These are phyloP conservation scores for Neurospora sp. DNA, from an alignment of 495 filamentous ascomycete genomes.

Conservation along the genomic window DNA sequence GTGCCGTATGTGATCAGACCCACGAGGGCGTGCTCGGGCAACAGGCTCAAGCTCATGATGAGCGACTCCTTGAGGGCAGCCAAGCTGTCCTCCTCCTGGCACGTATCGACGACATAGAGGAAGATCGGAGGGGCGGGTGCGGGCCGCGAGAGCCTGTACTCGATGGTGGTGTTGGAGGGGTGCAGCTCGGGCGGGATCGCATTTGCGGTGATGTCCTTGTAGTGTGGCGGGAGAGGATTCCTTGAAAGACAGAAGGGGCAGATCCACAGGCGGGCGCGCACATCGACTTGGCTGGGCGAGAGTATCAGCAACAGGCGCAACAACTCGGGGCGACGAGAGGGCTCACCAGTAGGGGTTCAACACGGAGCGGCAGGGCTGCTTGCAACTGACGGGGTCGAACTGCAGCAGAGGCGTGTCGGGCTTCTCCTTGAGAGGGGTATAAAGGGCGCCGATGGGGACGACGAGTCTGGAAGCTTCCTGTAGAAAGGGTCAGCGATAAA, in stretches of 20 bases:
- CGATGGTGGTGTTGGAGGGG: slow-evolving; percentile 88
- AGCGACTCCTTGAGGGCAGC: slow-evolving; percentile 92
- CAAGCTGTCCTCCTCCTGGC: slow-evolving; percentile 96
- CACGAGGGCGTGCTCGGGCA: slow-evolving; percentile 89
- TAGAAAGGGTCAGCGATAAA: slow-evolving; percentile 5
- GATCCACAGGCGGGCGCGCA: slow-evolving; percentile 91
- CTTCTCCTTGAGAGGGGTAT: slow-evolving; percentile 95
- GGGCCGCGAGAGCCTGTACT: slow-evolving; percentile 88
- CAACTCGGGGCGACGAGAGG: not conserved
- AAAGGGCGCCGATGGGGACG: slow-evolving; percentile 92
- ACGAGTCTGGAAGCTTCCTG: slow-evolving; percentile 96
- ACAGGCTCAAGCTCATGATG: slow-evolving; percentile 90
- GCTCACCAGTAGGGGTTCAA: slow-evolving; percentile 91
- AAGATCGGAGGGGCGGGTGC: slow-evolving; percentile 94
- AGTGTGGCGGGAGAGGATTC: slow-evolving; percentile 91
- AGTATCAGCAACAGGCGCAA: slow-evolving; percentile 15
- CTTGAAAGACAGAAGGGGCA: slow-evolving; percentile 96
- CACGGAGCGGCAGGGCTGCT: slow-evolving; percentile 88
- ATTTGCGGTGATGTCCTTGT: slow-evolving; percentile 96
- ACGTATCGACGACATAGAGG: slow-evolving; percentile 95
- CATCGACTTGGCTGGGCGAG: slow-evolving; percentile 73
- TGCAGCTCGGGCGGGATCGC: slow-evolving; percentile 94
- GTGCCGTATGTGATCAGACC: slow-evolving; percentile 94
- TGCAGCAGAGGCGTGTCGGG: slow-evolving; percentile 79
- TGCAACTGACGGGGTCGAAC: slow-evolving; percentile 97